phyloP scores from a whole-genome alignment of 2,329 filamentous ascomycete genomes.

The Aspergillus ustus region DNA sequence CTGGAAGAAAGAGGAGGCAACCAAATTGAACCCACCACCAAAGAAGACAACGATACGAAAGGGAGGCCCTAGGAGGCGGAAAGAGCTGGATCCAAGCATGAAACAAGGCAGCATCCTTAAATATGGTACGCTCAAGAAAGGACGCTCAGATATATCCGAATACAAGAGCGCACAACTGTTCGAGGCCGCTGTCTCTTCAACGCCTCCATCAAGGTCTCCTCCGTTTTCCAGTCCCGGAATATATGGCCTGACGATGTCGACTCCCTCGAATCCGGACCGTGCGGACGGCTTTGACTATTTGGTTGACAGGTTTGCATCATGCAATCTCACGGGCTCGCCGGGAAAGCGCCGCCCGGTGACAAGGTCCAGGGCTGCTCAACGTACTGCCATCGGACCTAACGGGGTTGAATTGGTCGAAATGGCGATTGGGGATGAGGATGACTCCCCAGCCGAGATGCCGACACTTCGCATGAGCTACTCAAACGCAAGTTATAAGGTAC shows the following conservation, averaged over 20 bases:
- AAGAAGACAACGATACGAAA: constrained; percentile 36
- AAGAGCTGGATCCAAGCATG: constrained; percentile 47
- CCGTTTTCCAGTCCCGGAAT: constrained; percentile 17
- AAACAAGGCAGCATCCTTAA: constrained; percentile 46
- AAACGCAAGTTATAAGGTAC: constrained; percentile 23
- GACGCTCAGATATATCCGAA: constrained; percentile 34
- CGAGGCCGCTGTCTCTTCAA: constrained; percentile 31
- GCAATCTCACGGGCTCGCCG: constrained; percentile 23
- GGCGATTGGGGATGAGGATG: constrained; percentile 8
- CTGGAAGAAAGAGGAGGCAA: constrained; percentile 58
- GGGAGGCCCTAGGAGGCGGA: constrained; percentile 36
- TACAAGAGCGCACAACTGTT: constrained; percentile 36
- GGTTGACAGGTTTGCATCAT: constrained; percentile 33
- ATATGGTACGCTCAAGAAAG: constrained; percentile 46
- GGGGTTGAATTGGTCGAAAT: constrained; percentile 20
- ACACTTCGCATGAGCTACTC: constrained; percentile 32
- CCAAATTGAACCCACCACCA: constrained; percentile 32
- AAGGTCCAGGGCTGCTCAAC: constrained; percentile 16
- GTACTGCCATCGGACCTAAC: constrained; percentile 9
- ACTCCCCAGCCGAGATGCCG: constrained; percentile 6
- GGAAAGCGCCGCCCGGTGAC: constrained; percentile 29
- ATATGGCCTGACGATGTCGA: constrained; percentile 18
- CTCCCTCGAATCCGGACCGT: constrained; percentile 12
- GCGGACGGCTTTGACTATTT: constrained; percentile 30
- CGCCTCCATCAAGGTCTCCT: constrained; percentile 19